These are phyloP conservation scores for Hysterangium stoloniferum DNA, from an alignment of 768 basidiomycete species.

Conservation along the genomic window DNA sequence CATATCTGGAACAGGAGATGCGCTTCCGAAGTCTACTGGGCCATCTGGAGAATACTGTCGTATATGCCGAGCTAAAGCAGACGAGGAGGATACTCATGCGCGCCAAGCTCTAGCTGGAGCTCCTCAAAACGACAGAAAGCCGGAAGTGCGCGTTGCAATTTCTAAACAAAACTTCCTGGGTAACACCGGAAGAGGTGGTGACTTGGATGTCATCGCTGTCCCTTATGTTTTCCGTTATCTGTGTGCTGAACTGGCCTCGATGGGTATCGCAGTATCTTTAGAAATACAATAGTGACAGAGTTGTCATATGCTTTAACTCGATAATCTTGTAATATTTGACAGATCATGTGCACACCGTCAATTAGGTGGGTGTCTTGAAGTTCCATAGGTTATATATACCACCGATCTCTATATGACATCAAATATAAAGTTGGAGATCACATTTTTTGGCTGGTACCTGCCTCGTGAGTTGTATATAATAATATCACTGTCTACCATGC, in stretches of 20 bases:
- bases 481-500: no score
- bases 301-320: no score
- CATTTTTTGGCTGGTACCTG: no score
- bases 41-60: slow-evolving; percentile 92
- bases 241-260: slow-evolving; percentile 94
- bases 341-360: no score
- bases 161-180: slow-evolving; percentile 61
- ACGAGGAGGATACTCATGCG: slow-evolving; percentile 54
- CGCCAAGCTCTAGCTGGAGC: slow-evolving; percentile 39
- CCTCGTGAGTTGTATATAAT: no score
- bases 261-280: slow-evolving; percentile 91
- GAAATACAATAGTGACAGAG: slow-evolving; percentile 45
- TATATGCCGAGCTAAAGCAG: slow-evolving; percentile 72
- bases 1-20: slow-evolving; percentile 40
- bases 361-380: no score
- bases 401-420: no score
- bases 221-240: slow-evolving; percentile 94
- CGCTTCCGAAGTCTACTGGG: slow-evolving; percentile 47
- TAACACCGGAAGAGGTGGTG: slow-evolving; percentile 53
- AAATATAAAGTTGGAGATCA: no score
- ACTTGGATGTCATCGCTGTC: slow-evolving; percentile 91
- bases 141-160: slow-evolving; percentile 56
- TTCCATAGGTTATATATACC: no score
- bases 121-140: not conserved
- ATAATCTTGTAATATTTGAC: no score